A percentile compares a stretch with the other conserved stretches of the same genome.
These are phyloP conservation scores for Grosmannia clavigera DNA, from an alignment of 2,329 filamentous ascomycete species.

Conservation along the genomic window DNA sequence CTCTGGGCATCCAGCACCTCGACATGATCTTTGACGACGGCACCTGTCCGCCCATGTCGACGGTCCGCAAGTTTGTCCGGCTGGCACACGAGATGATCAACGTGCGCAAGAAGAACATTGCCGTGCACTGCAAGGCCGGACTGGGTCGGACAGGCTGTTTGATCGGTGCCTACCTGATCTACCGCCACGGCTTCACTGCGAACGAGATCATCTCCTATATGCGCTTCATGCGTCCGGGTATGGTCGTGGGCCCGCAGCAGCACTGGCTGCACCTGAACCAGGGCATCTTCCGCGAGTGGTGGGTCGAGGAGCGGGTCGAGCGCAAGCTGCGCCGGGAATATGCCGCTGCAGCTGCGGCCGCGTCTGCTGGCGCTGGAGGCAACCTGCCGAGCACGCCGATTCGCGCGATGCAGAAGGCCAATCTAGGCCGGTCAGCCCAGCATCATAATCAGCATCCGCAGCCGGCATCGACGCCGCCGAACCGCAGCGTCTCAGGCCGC, in stretches of 20 bases:
- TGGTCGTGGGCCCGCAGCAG: constrained; percentile 97
- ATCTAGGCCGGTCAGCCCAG: constrained; percentile 32
- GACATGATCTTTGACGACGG: constrained; percentile 99
- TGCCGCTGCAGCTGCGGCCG: constrained; percentile 23
- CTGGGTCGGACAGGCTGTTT: constrained; percentile 90
- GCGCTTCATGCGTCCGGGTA: constrained; percentile 97
- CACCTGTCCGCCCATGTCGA: constrained; percentile 77
- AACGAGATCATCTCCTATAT: constrained; percentile 97
- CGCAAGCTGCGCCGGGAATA: constrained; percentile 50
- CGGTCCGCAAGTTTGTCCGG: constrained; percentile 91
- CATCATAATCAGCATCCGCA: constrained; percentile 2
- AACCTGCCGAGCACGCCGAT: constrained; percentile 44
- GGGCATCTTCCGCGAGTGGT: constrained; percentile 96
- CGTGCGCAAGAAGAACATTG: constrained; percentile 80
- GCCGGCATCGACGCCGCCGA: constrained; percentile 63
- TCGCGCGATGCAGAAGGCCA: constrained; percentile 47
- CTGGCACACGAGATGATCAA: constrained; percentile 92
- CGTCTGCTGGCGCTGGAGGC: constrained; percentile 1
- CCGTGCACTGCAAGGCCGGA: constrained; percentile 97
- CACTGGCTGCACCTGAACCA: constrained; percentile 99
- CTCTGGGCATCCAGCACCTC: constrained; percentile 84
- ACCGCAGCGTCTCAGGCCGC: constrained; percentile 61
- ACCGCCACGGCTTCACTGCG: constrained; percentile 91
- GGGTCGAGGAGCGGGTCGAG: constrained; percentile 78
- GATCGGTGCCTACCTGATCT: constrained; percentile 95